Evolutionary conservation across 495 filamentous ascomycete genomes (phyloP).

Genomic region (Terfezia claveryi): DNA sequence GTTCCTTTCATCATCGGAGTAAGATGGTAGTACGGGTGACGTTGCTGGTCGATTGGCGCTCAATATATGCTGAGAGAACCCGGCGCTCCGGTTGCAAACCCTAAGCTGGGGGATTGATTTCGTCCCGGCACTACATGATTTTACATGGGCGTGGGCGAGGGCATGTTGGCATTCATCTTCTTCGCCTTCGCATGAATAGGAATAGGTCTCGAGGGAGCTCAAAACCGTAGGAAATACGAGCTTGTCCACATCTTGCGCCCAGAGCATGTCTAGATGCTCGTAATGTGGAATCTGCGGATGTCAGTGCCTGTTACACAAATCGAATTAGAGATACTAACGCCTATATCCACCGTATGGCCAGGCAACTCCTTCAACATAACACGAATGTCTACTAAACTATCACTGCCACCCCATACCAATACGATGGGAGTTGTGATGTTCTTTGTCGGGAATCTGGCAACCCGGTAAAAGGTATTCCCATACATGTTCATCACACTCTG

Average conservation of each 20-base stretch:
- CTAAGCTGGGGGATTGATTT: background rate
- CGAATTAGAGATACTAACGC: slow-evolving; percentile 13
- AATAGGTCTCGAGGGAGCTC: slow-evolving; percentile 54
- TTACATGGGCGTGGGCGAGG: background rate
- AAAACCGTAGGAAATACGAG: slow-evolving; percentile 80
- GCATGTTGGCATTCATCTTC: slow-evolving; percentile 19
- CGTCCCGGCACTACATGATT: background rate
- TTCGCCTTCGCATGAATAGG: slow-evolving; percentile 26
- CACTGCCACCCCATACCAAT: slow-evolving; percentile 75
- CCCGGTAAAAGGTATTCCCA: slow-evolving; percentile 53
- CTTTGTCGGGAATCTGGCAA: slow-evolving; percentile 83
- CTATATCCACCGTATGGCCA: slow-evolving; percentile 54
- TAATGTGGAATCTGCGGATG: slow-evolving; percentile 44
- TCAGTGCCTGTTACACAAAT: background rate
- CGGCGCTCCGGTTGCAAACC: background rate
- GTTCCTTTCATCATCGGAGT: slow-evolving; percentile 9
- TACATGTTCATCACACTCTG: slow-evolving; percentile 37
- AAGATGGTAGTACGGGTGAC: slow-evolving; percentile 2
- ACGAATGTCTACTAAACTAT: slow-evolving; percentile 85
- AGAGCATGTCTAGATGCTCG: slow-evolving; percentile 94
- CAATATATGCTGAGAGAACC: background rate
- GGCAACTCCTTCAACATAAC: slow-evolving; percentile 81
- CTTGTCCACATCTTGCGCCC: slow-evolving; percentile 65
- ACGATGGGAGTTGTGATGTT: slow-evolving; percentile 95
- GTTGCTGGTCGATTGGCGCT: background rate